Percentiles rank a stretch among this genome's conserved stretches.
Evolutionary conservation across 2,329 filamentous ascomycete species (phyloP).

Genomic region (Claviceps citrina): DNA sequence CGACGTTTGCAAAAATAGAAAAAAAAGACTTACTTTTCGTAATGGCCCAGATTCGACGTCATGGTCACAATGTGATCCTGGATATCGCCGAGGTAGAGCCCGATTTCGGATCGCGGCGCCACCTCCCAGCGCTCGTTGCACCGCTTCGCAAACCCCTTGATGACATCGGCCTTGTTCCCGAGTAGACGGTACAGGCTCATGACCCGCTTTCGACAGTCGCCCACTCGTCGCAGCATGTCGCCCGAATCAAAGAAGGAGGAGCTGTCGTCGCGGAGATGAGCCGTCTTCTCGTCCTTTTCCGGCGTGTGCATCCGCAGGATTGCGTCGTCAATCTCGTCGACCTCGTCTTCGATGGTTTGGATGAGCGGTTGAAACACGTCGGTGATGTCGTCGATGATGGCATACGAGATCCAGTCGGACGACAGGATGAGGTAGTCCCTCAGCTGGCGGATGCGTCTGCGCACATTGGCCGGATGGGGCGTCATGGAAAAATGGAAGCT

Average conservation of each 20-base stretch:
- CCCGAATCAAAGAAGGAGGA: slow-evolving; percentile 31
- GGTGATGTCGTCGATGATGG: slow-evolving; percentile 94
- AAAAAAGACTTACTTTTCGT: slow-evolving; percentile 60
- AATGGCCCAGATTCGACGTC: slow-evolving; percentile 90
- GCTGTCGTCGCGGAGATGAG: slow-evolving; percentile 32
- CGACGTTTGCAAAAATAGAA: background rate
- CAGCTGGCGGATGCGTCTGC: slow-evolving; percentile 79
- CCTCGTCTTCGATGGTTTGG: slow-evolving; percentile 83
- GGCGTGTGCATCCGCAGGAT: slow-evolving; percentile 69
- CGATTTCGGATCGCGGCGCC: slow-evolving; percentile 86
- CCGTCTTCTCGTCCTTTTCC: slow-evolving; percentile 28
- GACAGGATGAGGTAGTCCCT: slow-evolving; percentile 86
- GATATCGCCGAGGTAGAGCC: slow-evolving; percentile 93
- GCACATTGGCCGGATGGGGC: slow-evolving; percentile 90
- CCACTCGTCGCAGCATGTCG: slow-evolving; percentile 84
- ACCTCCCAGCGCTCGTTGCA: slow-evolving; percentile 98
- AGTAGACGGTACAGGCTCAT: slow-evolving; percentile 88
- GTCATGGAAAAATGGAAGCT: slow-evolving; percentile 97
- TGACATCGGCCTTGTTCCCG: slow-evolving; percentile 96
- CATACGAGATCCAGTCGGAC: slow-evolving; percentile 96
- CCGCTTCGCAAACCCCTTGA: slow-evolving; percentile 95
- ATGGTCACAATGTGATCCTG: slow-evolving; percentile 99
- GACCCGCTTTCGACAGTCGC: slow-evolving; percentile 90
- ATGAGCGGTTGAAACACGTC: slow-evolving; percentile 91
- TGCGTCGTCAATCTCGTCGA: slow-evolving; percentile 88